phyloP scores from a whole-genome alignment of 2,329 filamentous ascomycete genomes.

The Aulographum hederae region DNA sequence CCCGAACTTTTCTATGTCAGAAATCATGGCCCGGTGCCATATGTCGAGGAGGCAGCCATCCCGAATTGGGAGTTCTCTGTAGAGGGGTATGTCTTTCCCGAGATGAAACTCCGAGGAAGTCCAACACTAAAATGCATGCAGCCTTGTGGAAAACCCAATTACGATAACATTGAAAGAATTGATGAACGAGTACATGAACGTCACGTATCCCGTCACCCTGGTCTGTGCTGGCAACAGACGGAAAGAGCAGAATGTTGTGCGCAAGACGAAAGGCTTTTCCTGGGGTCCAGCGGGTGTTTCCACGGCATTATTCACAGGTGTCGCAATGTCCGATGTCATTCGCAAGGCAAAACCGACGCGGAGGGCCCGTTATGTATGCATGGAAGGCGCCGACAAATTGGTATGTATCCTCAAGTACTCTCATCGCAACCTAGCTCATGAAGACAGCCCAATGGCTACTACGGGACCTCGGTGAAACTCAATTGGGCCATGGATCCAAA shows the following conservation, averaged over 20 bases:
- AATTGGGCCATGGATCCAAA: conserved; percentile 78
- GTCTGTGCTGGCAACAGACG: conserved; percentile 84
- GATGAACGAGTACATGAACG: conserved; percentile 55
- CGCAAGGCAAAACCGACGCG: conserved; percentile 47
- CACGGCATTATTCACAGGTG: conserved; percentile 75
- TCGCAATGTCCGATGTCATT: conserved; percentile 55
- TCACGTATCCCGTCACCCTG: conserved; percentile 72
- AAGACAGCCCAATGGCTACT: conserved; percentile 82
- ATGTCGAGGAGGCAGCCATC: conserved; percentile 52
- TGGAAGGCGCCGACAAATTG: conserved; percentile 76
- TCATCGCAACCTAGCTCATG: conserved; percentile 17
- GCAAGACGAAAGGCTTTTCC: conserved; percentile 85
- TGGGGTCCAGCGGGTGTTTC: conserved; percentile 82
- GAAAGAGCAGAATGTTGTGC: conserved; percentile 81
- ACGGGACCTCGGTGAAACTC: conserved; percentile 74
- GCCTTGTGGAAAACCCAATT: conserved; percentile 62
- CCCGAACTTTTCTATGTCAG: conserved; percentile 82
- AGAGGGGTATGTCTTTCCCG: too few species aligned
- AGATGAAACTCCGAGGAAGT: conserved; percentile 5
- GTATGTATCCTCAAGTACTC: conserved; percentile 1
- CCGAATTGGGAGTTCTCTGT: conserved; percentile 68
- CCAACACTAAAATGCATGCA: too few species aligned
- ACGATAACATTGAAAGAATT: conserved; percentile 55
- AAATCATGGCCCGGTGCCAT: conserved; percentile 72
- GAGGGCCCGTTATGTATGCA: conserved; percentile 66